phyloP scores from a whole-genome alignment of 208 protist genomes.

The Crithidia mellificae region DNA sequence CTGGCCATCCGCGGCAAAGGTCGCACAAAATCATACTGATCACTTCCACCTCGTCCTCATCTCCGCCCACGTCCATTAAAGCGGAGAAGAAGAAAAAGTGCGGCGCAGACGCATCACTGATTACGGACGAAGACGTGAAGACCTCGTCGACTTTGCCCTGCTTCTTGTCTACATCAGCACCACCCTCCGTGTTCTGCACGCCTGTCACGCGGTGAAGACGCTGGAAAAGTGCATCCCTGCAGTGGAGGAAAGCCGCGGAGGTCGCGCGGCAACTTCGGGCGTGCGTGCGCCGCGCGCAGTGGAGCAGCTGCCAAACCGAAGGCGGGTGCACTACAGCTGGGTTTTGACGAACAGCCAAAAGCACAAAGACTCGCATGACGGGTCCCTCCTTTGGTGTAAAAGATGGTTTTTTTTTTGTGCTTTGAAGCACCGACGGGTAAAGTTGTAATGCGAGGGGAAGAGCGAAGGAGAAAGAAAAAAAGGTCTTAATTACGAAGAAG shows the following conservation, averaged over 20 bases:
- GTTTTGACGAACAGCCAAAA: slow-evolving; percentile 17
- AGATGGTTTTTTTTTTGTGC: neutral
- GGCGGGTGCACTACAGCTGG: slow-evolving; percentile 9
- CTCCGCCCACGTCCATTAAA: slow-evolving; percentile 21
- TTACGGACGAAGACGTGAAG: neutral
- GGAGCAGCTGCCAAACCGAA: slow-evolving; percentile 35
- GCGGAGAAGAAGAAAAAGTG: slow-evolving; percentile 25
- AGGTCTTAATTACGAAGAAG: no score
- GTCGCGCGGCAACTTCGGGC: slow-evolving; percentile 23
- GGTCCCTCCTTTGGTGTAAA: no score
- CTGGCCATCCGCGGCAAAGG: slow-evolving; percentile 22
- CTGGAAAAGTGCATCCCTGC: slow-evolving; percentile 23
- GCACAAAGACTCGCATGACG: slow-evolving; percentile 31
- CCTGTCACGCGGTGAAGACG: slow-evolving; percentile 5
- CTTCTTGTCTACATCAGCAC: neutral
- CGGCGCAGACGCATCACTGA: neutral
- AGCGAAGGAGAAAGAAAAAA: no score
- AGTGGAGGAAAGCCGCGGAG: slow-evolving; percentile 18
- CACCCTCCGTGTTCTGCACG: neutral
- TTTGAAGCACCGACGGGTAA: no score
- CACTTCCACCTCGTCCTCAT: slow-evolving; percentile 27
- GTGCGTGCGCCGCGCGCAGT: slow-evolving; percentile 4
- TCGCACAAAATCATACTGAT: slow-evolving; percentile 21
- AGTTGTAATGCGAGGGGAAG: no score
- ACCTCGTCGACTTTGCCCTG: neutral